Evolutionary conservation across 164 flowering plant species (phyloP).

Genomic region (Macadamia integrifolia): DNA sequence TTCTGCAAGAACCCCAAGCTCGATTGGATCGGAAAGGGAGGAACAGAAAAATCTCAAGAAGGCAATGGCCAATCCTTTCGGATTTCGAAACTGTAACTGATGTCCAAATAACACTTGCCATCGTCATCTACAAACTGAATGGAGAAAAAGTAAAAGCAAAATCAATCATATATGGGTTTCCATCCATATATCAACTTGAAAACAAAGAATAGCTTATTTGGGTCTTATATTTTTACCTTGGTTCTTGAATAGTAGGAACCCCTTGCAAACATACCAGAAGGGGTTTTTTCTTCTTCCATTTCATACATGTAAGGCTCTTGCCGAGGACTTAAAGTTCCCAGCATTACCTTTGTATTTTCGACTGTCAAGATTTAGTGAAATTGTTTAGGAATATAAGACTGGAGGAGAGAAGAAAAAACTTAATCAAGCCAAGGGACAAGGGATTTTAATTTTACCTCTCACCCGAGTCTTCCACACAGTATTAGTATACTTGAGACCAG

Average conservation of each 20-base stretch:
- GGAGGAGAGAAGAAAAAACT: neutral
- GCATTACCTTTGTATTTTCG: slow-evolving; percentile 40
- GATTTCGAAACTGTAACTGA: slow-evolving; percentile 49
- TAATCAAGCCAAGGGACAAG: neutral
- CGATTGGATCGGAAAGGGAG: neutral
- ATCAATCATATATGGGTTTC: neutral
- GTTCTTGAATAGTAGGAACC: slow-evolving; percentile 47
- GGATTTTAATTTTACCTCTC: neutral
- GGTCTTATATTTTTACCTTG: slow-evolving; percentile 29
- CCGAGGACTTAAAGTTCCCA: slow-evolving; percentile 56
- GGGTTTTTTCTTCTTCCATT: slow-evolving; percentile 45
- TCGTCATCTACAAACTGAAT: slow-evolving; percentile 50
- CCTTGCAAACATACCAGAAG: slow-evolving; percentile 48
- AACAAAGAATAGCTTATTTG: neutral
- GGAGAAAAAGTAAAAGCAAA: neutral
- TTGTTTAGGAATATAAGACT: neutral
- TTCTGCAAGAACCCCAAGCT: neutral
- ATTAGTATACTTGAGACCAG: slow-evolving; percentile 11
- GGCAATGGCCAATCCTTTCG: slow-evolving; percentile 41
- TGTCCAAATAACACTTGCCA: slow-evolving; percentile 51
- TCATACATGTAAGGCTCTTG: slow-evolving; percentile 38
- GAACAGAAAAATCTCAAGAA: neutral
- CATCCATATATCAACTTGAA: neutral
- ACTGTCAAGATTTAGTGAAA: slow-evolving; percentile 25
- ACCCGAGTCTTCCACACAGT: slow-evolving; percentile 9